Base-by-base conservation (phyloP, 2,329 filamentous ascomycete species). In the Xylariaceae sp. region DNA sequence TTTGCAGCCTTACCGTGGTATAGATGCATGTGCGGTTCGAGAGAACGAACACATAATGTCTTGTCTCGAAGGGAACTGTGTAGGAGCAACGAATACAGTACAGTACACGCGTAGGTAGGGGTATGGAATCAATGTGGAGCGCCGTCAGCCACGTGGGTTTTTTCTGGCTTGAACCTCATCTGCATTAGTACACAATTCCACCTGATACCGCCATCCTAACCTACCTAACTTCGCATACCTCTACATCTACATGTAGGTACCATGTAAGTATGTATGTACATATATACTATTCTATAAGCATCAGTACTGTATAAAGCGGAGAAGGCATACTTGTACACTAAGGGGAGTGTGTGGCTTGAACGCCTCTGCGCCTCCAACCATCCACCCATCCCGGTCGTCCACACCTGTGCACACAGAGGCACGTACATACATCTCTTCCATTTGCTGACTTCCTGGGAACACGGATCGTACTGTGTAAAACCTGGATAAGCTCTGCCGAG, bases 241-340 rank as follows among this genome's bases (percentile, higher is more conserved):
- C n/a, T n/a, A n/a, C n/a, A 52, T 47, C 44, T 37, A 50, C 48
- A 29, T 26, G 40, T 54, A 50, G 26, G 43, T n/a, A n/a, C n/a
- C n/a, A 40, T 40, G 47, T 43, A 9, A 42, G 26, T 48, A 54
- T 26, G 49, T 50, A 20, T 50, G 29, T 49, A 50, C 50, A 42
- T 61, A 47, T 44, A 23, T 50, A 49, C 50, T 53, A 56, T 54
- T 32, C 50, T 48, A 18, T 52, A 51, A 44, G 56, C 52, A 61
- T 59, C 56, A 41, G 32, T 50, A 55, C 49, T 55, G 51, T 62
- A 62, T 60, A 59, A 57, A 60, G 57, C 56, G 59, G 59, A 62
- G 59, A 57, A 37, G 14, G 32, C 32, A 37, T 37, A 26, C 23
- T 26, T 4, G 23, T 9, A 4, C 4, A 26, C 23, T 26, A 26